Evolutionary conservation across 1,284 basidiomycete genomes (phyloP).

Genomic region (Schizophyllum amplum): DNA sequence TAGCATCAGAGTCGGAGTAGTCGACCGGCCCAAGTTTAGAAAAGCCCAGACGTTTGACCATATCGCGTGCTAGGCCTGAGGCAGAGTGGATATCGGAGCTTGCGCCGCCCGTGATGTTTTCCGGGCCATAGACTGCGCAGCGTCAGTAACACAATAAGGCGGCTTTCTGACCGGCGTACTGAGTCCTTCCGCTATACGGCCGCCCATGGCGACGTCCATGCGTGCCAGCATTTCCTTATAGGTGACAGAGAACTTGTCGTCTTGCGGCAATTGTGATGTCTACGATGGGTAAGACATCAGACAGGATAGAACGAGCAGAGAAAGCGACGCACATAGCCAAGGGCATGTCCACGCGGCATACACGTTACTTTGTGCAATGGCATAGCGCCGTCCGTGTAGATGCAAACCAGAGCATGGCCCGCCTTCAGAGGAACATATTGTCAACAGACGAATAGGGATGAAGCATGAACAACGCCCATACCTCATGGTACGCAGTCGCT

Average conservation of each 20-base stretch:
- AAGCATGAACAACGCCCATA: constrained; percentile 20
- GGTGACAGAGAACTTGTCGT: constrained; percentile 69
- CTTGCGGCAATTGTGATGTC: constrained; percentile 84
- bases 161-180: constrained; percentile 33
- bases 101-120: constrained; percentile 87
- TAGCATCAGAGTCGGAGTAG: constrained; percentile 67
- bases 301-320: constrained; percentile 8
- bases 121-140: constrained; percentile 73
- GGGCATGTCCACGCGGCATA: constrained; percentile 86
- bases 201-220: constrained; percentile 90
- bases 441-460: constrained; percentile 10
- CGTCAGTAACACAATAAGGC: constrained; percentile 5
- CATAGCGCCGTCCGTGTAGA: constrained; percentile 90
- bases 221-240: constrained; percentile 66
- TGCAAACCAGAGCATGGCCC: constrained; percentile 85
- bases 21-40: constrained; percentile 83
- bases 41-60: constrained; percentile 91
- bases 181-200: constrained; percentile 88
- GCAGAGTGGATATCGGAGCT: constrained; percentile 79
- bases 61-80: constrained; percentile 72
- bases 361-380: constrained; percentile 96
- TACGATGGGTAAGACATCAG: constrained; percentile 23
- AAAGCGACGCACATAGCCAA: constrained; percentile 65
- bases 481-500: constrained; percentile 93
- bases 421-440: constrained; percentile 39